Conservation (phyloP, 2,329 filamentous ascomycete genomes). For the Neopestalotiopsis sp. region DNA sequence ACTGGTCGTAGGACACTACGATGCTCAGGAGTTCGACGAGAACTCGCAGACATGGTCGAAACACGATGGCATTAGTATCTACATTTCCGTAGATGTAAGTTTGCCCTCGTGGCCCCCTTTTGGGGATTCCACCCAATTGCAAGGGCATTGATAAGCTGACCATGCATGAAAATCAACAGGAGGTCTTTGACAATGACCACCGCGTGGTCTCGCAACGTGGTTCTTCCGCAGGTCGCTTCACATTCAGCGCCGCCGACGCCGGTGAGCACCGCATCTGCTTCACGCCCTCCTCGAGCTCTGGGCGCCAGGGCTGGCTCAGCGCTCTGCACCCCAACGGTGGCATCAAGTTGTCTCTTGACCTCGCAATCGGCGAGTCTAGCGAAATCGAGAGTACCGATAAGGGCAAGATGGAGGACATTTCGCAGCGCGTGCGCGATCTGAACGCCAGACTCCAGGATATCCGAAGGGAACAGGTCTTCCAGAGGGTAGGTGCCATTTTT, state of each 20-base stretch:
- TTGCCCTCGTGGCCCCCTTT: not conserved
- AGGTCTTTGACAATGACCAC: slow-evolving; percentile 97
- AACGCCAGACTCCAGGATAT: slow-evolving; percentile 89
- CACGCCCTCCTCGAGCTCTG: slow-evolving; percentile 76
- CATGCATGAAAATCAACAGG: slow-evolving; percentile 49
- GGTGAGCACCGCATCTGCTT: slow-evolving; percentile 97
- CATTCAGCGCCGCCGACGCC: slow-evolving; percentile 92
- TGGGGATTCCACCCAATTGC: not conserved
- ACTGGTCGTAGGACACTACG: slow-evolving; percentile 91
- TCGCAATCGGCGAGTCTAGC: slow-evolving; percentile 93
- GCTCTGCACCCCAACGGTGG: slow-evolving; percentile 70
- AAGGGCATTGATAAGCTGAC: not conserved
- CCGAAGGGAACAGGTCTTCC: slow-evolving; percentile 92
- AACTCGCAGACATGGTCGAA: slow-evolving; percentile 69
- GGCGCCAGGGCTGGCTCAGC: slow-evolving; percentile 74
- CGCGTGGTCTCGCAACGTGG: slow-evolving; percentile 90
- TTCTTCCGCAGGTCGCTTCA: slow-evolving; percentile 79
- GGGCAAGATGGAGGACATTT: slow-evolving; percentile 88
- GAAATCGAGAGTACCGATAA: slow-evolving; percentile 94
- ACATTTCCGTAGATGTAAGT: slow-evolving; percentile 81
- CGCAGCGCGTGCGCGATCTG: slow-evolving; percentile 85
- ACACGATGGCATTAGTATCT: slow-evolving; percentile 79
- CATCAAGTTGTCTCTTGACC: slow-evolving; percentile 83
- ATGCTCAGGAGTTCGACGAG: slow-evolving; percentile 82
- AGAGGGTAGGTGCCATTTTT: slow-evolving; percentile 67